A percentile compares a stretch with the other conserved stretches of the same genome.
phyloP scores from a whole-genome alignment of 768 basidiomycete genomes.

The Dacryopinax primogenitus region DNA sequence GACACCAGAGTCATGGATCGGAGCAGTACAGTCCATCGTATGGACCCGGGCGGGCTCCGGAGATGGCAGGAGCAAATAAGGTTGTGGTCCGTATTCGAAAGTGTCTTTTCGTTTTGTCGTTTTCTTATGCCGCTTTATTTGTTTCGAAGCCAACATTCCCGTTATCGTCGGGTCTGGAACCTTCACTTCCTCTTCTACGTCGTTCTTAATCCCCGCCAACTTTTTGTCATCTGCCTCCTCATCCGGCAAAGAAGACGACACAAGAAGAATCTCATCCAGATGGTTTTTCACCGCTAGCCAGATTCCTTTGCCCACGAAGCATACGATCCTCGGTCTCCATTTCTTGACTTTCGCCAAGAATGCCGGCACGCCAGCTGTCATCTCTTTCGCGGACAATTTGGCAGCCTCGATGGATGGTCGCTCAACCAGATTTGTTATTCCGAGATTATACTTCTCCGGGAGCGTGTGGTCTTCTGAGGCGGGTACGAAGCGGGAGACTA shows the following conservation, averaged over 20 bases:
- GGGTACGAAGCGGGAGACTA: constrained; percentile 29
- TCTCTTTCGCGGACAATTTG: constrained; percentile 44
- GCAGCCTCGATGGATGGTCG: constrained; percentile 55
- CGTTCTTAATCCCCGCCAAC: constrained; percentile 16
- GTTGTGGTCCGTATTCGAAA: constrained; percentile 35
- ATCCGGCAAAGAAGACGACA: constrained; percentile 26
- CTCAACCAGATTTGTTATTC: constrained; percentile 67
- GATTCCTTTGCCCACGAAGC: constrained; percentile 68
- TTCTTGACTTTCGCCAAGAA: constrained; percentile 47
- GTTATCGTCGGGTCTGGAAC: no score
- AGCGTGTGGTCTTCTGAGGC: constrained; percentile 51
- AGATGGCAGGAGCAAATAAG: constrained; percentile 38
- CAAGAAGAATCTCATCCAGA: constrained; percentile 2
- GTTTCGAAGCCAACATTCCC: no score
- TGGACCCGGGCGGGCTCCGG: constrained; percentile 4
- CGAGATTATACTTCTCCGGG: constrained; percentile 45
- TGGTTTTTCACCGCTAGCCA: constrained; percentile 32
- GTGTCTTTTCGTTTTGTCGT: constrained; percentile 13
- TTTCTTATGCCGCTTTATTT: no score
- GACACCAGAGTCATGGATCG: constrained; percentile 2
- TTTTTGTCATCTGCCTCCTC: constrained; percentile 24
- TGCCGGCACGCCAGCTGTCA: constrained; percentile 39
- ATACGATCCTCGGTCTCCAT: constrained; percentile 51
- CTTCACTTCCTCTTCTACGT: neutral
- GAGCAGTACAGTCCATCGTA: neutral